Evolutionary conservation across 2,329 filamentous ascomycete species (phyloP).

Genomic region (Cadophora luteo-olivacea): DNA sequence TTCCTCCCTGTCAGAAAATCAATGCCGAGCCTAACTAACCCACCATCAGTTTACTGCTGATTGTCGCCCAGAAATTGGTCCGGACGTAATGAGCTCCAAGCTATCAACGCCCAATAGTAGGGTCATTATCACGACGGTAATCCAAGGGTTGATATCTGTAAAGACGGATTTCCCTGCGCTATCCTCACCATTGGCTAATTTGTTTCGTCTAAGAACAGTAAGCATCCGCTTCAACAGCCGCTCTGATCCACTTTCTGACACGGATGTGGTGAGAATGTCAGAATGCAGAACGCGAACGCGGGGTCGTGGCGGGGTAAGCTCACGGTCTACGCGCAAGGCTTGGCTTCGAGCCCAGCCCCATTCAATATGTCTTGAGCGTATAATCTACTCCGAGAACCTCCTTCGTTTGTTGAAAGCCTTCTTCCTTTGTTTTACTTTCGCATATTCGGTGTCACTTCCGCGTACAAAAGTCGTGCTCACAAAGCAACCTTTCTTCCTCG

Average conservation of each 20-base stretch:
- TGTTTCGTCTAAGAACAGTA: neutral
- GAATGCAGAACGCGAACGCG: conserved; percentile 1
- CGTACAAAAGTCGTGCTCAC: too few species aligned
- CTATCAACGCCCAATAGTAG: neutral
- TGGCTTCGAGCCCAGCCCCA: too few species aligned
- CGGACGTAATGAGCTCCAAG: neutral
- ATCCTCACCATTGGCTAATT: neutral
- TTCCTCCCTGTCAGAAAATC: neutral
- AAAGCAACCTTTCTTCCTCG: too few species aligned
- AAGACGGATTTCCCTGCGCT: neutral
- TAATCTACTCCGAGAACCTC: too few species aligned
- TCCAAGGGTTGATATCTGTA: neutral
- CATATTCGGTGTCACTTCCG: too few species aligned
- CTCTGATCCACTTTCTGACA: conserved; percentile 7
- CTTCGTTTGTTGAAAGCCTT: too few species aligned
- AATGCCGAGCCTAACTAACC: neutral
- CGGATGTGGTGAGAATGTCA: neutral
- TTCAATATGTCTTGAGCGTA: too few species aligned
- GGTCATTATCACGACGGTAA: too few species aligned
- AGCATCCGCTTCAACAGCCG: neutral
- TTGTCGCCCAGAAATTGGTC: neutral
- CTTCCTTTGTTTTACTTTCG: too few species aligned
- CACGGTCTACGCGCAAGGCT: too few species aligned
- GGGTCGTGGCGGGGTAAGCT: neutral
- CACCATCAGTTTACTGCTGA: neutral